Evolutionary conservation across 176 grass and related monocot genomes (phyloP).

Genomic region (Juncus effusus): DNA sequence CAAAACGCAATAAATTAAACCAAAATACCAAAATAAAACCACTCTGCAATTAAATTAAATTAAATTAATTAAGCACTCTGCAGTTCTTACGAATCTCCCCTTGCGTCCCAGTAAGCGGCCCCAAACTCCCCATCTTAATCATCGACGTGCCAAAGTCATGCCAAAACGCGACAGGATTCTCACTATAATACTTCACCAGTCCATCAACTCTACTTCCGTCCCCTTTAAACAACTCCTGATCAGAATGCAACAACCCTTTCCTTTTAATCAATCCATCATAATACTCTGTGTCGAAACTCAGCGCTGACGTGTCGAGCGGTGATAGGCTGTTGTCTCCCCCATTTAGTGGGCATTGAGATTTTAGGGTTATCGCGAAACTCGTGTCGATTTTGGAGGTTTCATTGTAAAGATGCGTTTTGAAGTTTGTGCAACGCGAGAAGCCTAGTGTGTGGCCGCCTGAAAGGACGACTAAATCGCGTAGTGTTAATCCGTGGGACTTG

Average conservation of each 20-base stretch:
- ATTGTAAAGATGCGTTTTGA: constrained; percentile 32
- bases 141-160: constrained; percentile 33
- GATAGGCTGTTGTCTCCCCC: constrained; percentile 35
- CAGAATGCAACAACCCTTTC: constrained; percentile 43
- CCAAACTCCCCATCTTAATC: constrained; percentile 36
- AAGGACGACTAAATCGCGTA: constrained; percentile 32
- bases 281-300: constrained; percentile 30
- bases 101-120: constrained; percentile 30
- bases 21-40: not conserved
- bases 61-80: constrained; percentile 25
- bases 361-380: constrained; percentile 16
- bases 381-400: constrained; percentile 33
- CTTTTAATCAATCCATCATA: constrained; percentile 32
- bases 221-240: constrained; percentile 39
- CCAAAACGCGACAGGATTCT: constrained; percentile 28
- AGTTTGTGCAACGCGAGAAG: constrained; percentile 35
- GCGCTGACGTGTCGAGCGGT: constrained; percentile 19
- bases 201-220: constrained; percentile 26
- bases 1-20: constrained; percentile 1
- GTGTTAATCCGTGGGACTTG: constrained; percentile 29
- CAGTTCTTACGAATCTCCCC: constrained; percentile 29
- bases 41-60: not conserved
- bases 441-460: constrained; percentile 41
- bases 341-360: constrained; percentile 25
- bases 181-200: constrained; percentile 32